Base-by-base conservation (phyloP, 345 rosid species). In the Eucalyptus guilfoylei region DNA sequence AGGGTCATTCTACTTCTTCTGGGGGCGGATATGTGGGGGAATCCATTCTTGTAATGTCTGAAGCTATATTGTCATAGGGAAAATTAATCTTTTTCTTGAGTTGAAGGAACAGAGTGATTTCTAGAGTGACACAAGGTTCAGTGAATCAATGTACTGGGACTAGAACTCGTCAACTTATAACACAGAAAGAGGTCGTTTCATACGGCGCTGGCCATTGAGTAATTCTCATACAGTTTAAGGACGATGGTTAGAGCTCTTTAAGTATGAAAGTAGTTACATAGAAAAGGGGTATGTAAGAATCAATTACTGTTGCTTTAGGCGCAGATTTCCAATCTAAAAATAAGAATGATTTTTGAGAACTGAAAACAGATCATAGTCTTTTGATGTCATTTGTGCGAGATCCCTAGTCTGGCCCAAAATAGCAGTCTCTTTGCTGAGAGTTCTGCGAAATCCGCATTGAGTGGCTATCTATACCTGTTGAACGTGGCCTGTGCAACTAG, bases 161-260 rank as follows among this genome's bases (percentile, higher is more conserved):
- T 64, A 7, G 76, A n/a, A 64, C 37, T n/a, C 21, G 76, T 14
- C 76, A n/a, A 7, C 76, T 4, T n/a, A n/a, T n/a, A 14, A 64
- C 37, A n/a, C 21, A 14, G 11, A 14, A 64, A 14, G 76, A 14
- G 3, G 21, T n/a, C 76, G 9, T 64, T 26, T 60, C 15, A 32
- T 32, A 28, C 0, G 32, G 67, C 32, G 0, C 0, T 12, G 0
- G 32, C 67, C 67, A 60, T 11, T 28, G n/a, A 16, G 67, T 60
- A 26, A 11, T 60, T 60, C 67, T 26, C 32, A 60, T 60, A 60
- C n/a, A 26, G 23, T 50, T 17, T 52, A 52, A 9, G 55, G 55
- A 52, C 17, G 55, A 52, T 52, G 55, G 6, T 13, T 12, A 13
- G 49, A 48, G 49, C 49, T 48, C 49, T 48, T 48, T 48, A 48